Percentiles rank a stretch among this genome's conserved stretches.
phyloP scores from a whole-genome alignment of 805 yeast genomes.

The Starmera dryadoides region DNA sequence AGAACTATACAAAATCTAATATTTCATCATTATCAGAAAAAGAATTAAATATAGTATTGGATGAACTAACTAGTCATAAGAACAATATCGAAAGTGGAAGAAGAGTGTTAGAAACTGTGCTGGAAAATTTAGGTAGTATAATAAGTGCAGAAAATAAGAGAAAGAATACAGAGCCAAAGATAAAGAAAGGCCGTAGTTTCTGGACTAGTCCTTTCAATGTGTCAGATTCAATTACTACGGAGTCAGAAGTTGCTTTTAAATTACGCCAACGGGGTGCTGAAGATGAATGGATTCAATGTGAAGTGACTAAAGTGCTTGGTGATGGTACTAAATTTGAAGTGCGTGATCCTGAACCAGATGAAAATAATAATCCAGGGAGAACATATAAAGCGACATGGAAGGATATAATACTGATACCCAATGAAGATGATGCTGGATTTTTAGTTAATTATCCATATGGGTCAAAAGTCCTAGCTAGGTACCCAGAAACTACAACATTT shows the following conservation, averaged over 20 bases:
- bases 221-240: constrained; percentile 48
- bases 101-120: constrained; percentile 32
- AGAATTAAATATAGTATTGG: constrained; percentile 32
- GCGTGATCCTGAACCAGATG: constrained; percentile 98
- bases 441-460: constrained; percentile 62
- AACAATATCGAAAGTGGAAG: constrained; percentile 50
- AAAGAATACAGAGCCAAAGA: constrained; percentile 14
- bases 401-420: constrained; percentile 71
- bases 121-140: constrained; percentile 39
- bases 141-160: constrained; percentile 23
- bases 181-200: constrained; percentile 22
- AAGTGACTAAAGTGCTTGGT: constrained; percentile 66
- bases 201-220: constrained; percentile 52
- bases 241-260: constrained; percentile 85
- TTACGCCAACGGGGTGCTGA: constrained; percentile 64
- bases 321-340: constrained; percentile 79
- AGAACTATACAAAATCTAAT: constrained; percentile 20
- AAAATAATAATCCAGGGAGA: constrained; percentile 80
- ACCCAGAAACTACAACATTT: constrained; percentile 96
- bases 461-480: constrained; percentile 80
- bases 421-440: constrained; percentile 31
- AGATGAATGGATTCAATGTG: constrained; percentile 94
- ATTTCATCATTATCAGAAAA: constrained; percentile 26
- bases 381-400: constrained; percentile 75
- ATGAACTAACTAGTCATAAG: constrained; percentile 41